Evolutionary conservation across 2,329 filamentous ascomycete genomes (phyloP), one percentile per base, ranked within the genome.

Genomic region (Colletotrichum karsti): DNA sequence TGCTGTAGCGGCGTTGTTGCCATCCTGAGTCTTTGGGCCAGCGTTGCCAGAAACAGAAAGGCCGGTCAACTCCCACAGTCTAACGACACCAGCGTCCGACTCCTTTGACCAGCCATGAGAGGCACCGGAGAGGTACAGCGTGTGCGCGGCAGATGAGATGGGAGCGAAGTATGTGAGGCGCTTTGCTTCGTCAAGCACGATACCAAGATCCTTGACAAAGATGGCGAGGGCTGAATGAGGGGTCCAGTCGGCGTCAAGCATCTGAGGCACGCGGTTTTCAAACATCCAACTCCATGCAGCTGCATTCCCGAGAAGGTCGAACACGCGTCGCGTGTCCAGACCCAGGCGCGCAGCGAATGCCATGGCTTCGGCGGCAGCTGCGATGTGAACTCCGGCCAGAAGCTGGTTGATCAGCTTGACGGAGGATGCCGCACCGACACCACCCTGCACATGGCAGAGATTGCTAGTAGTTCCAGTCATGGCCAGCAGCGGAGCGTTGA

Each of bases 351-450:
- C 84, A 2, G 84, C 87, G 56, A 90, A 82, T 1, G 85, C 85
- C 80, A 89, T 87, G 0, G 85, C 85, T 74, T 90, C 88, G 15
- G 82, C 83, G 3, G 86, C 82, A 0, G 84, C 79, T 8, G 86
- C 81, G 51, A 90, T 88, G 73, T 90, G 87, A 5, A 88, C 85
- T 2, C 85, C 87, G 1, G 86, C 85, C 44, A 90, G 83, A 5
- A 89, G 81, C 71, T 89, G 85, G 72, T 89, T 85, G 55, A 89
- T 83, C 53, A 89, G 83, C 72, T 89, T 89, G 72, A 87, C 84
- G 20, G 87, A 88, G 9, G 83, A 86, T 5, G 86, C 86, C 5
- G 81, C 81, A 26, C 84, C 84, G 51, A 88, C 79, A 2, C 82
- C 85, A 2, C 87, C 87, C 13, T 80, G 75, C 8, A 88, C 83